Evolutionary conservation across 495 filamentous ascomycete species (phyloP), one percentile per base, ranked within the genome.

Genomic region (Podospora fimiseda): DNA sequence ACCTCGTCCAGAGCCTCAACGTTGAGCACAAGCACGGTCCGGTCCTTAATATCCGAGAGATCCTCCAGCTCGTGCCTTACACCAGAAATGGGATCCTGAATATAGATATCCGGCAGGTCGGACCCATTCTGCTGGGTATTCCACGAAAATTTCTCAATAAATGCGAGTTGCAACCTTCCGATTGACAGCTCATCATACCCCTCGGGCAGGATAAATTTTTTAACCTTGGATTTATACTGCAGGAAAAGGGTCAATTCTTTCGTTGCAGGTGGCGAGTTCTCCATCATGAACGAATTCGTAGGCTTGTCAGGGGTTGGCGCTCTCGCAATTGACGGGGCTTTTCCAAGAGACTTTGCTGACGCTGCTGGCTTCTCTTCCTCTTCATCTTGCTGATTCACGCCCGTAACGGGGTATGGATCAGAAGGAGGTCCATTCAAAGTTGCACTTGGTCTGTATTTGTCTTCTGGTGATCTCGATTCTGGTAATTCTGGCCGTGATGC

Each of bases 91-190:
- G 92, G 83, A 66, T 98, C 93, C 68, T 98, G 94, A 37, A 98
- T 91, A 67, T 97, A 96, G 23, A 98, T 96, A 60, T 97, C 93
- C 0, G 93, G 93, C 23, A 98, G 74, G 61, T 98, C 93, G 11
- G 82, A 83, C 19, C 94, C 93, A 63, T 97, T 92, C 60, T 84
- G 88, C 57, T 95, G 92, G 1, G 90, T 95, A 59, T 93, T 96
- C 90, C 95, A 98, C 6, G 90, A 90, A 61, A 98, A 98, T 60
- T 96, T 97, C 57, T 97, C 94, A 59, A 98, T 98, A 66, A 98
- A 98, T n/a, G 92, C 91, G 27, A 97, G 78, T 62, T 97, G 93
- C 51, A 98, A 70, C 9, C 90, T 80, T 9, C 87, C 89, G 49
- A 95, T 83, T 16, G 90, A 90, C 14, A 98, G 74, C 41, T 87